These are phyloP conservation scores for Candida boleticola DNA, from an alignment of 805 yeast species.

Conservation along the genomic window DNA sequence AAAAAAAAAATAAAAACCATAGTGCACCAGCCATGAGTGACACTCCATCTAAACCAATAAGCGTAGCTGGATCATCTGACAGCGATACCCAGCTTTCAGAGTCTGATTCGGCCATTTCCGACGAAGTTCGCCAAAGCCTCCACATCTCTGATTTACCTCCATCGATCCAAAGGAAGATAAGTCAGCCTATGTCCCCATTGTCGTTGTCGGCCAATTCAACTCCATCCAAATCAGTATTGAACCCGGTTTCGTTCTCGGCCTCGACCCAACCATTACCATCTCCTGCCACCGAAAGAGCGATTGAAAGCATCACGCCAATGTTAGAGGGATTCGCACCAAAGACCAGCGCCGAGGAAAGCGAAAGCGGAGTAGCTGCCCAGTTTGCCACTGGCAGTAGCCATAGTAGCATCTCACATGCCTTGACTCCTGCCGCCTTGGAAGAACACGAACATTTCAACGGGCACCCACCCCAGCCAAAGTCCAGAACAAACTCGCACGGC, in stretches of 20 bases:
- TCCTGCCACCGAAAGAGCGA: constrained; percentile 52
- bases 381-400: constrained; percentile 8
- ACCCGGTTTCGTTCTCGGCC: neutral
- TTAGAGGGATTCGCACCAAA: constrained; percentile 72
- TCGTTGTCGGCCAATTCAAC: constrained; percentile 18
- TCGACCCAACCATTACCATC: constrained; percentile 11
- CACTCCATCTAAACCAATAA: neutral
- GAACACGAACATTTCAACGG: constrained; percentile 1
- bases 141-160: neutral
- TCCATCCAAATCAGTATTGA: constrained; percentile 2
- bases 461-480: neutral
- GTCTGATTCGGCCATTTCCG: neutral
- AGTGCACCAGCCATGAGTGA: no score
- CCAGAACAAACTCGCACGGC: constrained; percentile 4
- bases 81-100: neutral
- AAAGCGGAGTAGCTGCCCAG: constrained; percentile 16
- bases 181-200: constrained; percentile 35
- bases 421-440: constrained; percentile 7
- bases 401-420: neutral
- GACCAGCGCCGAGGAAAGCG: constrained; percentile 39
- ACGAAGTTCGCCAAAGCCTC: neutral
- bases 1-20: no score
- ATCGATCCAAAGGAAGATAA: constrained; percentile 12
- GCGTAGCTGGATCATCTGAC: neutral
- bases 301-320: constrained; percentile 79